These are phyloP conservation scores for Pleurotus platypus DNA, from an alignment of 768 basidiomycete genomes.

Conservation along the genomic window DNA sequence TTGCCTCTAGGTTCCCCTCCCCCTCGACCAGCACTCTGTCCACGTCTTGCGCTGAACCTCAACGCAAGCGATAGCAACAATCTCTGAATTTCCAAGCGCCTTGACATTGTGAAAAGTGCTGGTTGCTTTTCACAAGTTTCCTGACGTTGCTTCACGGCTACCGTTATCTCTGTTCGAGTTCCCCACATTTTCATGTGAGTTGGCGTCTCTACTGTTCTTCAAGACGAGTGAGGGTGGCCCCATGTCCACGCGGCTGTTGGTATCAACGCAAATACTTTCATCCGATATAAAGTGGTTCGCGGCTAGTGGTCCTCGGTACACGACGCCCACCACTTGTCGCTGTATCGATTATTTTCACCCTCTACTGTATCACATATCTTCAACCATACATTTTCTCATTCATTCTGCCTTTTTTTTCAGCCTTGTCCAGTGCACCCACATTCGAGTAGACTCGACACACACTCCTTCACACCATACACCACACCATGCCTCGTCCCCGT, in stretches of 20 bases:
- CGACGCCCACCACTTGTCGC: slow-evolving; percentile 70
- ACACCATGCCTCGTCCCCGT: slow-evolving; percentile 4
- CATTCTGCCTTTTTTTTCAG: slow-evolving; percentile 2
- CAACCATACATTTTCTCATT: neutral
- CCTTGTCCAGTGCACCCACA: neutral
- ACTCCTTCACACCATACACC: neutral
- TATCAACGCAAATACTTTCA: neutral
- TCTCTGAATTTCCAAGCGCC: neutral
- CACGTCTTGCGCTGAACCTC: too few relatives aligned
- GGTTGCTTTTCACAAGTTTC: slow-evolving; percentile 5
- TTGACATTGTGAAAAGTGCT: slow-evolving; percentile 5
- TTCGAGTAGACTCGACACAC: slow-evolving; percentile 9
- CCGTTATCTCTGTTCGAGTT: neutral
- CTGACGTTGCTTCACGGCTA: neutral
- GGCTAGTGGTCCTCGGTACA: neutral
- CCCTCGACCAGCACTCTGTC: too few relatives aligned
- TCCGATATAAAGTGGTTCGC: neutral
- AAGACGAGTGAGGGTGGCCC: too few relatives aligned
- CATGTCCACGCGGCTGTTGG: neutral
- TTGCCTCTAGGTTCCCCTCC: too few relatives aligned
- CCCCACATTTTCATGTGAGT: slow-evolving; percentile 4
- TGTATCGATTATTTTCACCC: slow-evolving; percentile 32
- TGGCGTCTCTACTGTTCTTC: neutral
- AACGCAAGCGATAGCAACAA: too few relatives aligned
- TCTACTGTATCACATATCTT: slow-evolving; percentile 2